Evolutionary conservation across 208 protist genomes (phyloP), one percentile per base, ranked within the genome.

Genomic region (Leishmania mexicana): DNA sequence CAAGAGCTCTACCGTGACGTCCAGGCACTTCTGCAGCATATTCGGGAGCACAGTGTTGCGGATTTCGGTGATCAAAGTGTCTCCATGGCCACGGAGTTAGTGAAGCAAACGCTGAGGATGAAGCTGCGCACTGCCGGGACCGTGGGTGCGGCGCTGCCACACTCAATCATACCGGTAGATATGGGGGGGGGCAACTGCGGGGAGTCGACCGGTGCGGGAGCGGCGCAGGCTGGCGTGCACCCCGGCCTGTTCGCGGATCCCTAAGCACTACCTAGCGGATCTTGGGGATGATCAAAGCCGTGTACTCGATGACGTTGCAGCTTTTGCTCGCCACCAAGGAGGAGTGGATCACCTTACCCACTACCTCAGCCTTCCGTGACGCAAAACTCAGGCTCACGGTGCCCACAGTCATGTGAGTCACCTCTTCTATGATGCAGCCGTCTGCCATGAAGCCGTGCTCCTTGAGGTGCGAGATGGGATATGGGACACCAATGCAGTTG

Each of bases 131-230:
- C 77, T 17, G 76, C 88, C 0, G 87, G 87, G 45, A 92, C 85
- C 71, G 88, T 92, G 67, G 87, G 90, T 35, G 84, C 79, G 15
- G 87, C 87, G 51, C 85, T 89, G 54, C 90, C 90, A 38, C 87
- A 53, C 92, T 86, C 11, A 60, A 94, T 86, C 6, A 90, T 17
- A 71, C 87, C 86, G 0, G 83, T 90, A 7, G 80, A 49, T 75
- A 88, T 81, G 78, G 58, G 81, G 31, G 31, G 49, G 71, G 6
- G 1, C 45, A 86, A 89, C 3, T 74, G 80, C 28, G 72, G 42
- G 31, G 54, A 51, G 75, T 73, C 83, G 80, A 82, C 84, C 79
- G 21, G 78, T 5, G 40, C 40, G 17, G 31, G 8, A 38, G 40
- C 38, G 31, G 28, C 31, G 62, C 62, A 13, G 28, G 31, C 58